Base-by-base conservation (phyloP, 345 rosid genomes). In the Nasturtium officinale region DNA sequence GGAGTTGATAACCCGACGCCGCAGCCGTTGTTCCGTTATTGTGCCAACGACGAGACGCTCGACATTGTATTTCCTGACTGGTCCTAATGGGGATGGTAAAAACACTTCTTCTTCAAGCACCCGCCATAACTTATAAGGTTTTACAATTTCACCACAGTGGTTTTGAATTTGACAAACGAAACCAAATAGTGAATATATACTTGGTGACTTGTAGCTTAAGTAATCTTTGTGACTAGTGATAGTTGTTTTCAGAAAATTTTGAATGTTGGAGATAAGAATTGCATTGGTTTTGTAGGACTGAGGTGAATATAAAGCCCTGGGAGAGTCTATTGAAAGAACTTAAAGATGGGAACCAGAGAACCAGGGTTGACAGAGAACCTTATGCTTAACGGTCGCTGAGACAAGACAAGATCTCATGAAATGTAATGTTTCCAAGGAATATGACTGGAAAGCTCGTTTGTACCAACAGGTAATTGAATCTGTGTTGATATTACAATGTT, bases 81-180 rank as follows among this genome's bases (percentile, higher is more conserved):
- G 98, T 83, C 98, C 32, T 90, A 85, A 59, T 92, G 98, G 98
- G 98, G 98, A 74, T 90, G 98, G 98, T 92, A 72, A 72, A 9
- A 23, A 23, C 17, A 1, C 60, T 60, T 42, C 32, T 42, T 57
- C 45, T 21, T 20, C 9, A 6, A 57, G 45, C 18, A 9, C 28
- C 46, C 2, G n/a, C 25, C 25, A 20, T 18, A 15, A 17, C 17
- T 55, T 63, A 21, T 32, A 63, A 9, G 18, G 0, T 15, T 63
- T 64, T 54, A 5, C 53, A 45, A 45, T n/a, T 65, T 23, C 15
- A 18, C 63, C 56, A 5, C 40, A 16, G 0, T 10, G 43, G 69
- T 23, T 67, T 60, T 59, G 17, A 35, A 59, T 26, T 54, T 29
- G 55, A 38, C 28, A 51, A 68, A 28, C 52, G 46, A 20, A 48